Conservation (phyloP, 305 asterid species). For the Fraxinus angustifolia region DNA sequence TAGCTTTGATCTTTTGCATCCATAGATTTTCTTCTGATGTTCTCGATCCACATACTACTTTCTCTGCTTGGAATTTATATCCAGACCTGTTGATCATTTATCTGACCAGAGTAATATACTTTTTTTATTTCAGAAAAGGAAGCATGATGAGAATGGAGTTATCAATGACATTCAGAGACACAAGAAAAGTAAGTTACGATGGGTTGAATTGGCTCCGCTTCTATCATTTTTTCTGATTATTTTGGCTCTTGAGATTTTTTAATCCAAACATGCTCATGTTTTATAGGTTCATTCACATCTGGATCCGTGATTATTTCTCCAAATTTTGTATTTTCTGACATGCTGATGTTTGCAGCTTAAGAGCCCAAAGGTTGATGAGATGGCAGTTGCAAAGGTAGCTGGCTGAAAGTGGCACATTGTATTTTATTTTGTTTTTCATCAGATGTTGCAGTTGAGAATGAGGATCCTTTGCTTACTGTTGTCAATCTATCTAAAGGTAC, state of each 20-base stretch:
- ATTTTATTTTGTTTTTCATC: neutral
- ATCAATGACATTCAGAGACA: neutral
- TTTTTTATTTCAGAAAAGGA: neutral
- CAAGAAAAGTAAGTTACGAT: neutral
- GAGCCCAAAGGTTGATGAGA: conserved; percentile 46
- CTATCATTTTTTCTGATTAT: neutral
- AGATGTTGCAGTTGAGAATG: conserved; percentile 2
- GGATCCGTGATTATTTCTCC: neutral
- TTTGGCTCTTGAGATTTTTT: neutral
- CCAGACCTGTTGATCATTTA: neutral
- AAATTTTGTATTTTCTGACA: conserved; percentile 8
- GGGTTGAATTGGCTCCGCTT: neutral
- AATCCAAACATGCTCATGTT: neutral
- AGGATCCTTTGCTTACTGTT: neutral
- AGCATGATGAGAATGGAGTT: conserved; percentile 9
- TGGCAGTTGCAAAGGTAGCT: conserved; percentile 41
- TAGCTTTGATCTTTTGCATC: neutral
- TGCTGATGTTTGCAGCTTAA: conserved; percentile 38
- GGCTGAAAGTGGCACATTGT: conserved; percentile 19
- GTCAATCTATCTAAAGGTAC: neutral
- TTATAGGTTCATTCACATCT: neutral
- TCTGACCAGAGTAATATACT: neutral
- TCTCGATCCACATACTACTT: neutral
- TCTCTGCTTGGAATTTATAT: neutral
- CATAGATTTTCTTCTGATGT: neutral